These are phyloP conservation scores for Fallopia convolvulus DNA, from an alignment of 148 eudicot species.

Conservation along the genomic window DNA sequence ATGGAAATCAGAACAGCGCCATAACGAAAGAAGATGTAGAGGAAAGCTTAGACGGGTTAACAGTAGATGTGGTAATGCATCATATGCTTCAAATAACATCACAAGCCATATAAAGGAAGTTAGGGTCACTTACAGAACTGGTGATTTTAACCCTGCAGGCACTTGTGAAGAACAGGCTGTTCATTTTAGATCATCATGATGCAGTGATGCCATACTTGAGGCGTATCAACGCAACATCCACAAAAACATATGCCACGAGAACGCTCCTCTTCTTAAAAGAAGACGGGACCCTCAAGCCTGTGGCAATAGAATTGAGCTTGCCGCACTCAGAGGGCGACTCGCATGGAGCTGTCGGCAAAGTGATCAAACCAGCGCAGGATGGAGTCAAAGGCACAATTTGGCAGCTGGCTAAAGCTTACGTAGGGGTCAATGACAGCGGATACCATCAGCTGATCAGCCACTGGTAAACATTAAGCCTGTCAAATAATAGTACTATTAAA, in stretches of 20 bases:
- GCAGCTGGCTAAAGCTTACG: slow-evolving; percentile 88
- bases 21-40: slow-evolving; percentile 47
- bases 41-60: slow-evolving; percentile 41
- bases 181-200: slow-evolving; percentile 25
- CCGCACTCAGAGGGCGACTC: slow-evolving; percentile 55
- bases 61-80: slow-evolving; percentile 42
- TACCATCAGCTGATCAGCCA: slow-evolving; percentile 74
- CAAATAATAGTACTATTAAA: neutral
- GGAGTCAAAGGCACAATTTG: slow-evolving; percentile 58
- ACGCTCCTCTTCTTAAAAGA: slow-evolving; percentile 21
- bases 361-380: slow-evolving; percentile 51
- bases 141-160: slow-evolving; percentile 14
- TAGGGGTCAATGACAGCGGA: slow-evolving; percentile 68
- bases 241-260: slow-evolving; percentile 24
- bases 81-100: neutral
- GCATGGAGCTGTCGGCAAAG: slow-evolving; percentile 41
- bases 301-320: slow-evolving; percentile 9
- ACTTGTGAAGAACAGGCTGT: slow-evolving; percentile 16
- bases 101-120: neutral
- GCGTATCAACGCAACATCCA: slow-evolving; percentile 18
- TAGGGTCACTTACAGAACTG: neutral
- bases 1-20: slow-evolving; percentile 62
- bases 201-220: slow-evolving; percentile 21
- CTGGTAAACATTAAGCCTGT: slow-evolving; percentile 41
- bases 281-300: slow-evolving; percentile 17